phyloP scores from a whole-genome alignment of 768 basidiomycete genomes.

The Lenzites betulinus region DNA sequence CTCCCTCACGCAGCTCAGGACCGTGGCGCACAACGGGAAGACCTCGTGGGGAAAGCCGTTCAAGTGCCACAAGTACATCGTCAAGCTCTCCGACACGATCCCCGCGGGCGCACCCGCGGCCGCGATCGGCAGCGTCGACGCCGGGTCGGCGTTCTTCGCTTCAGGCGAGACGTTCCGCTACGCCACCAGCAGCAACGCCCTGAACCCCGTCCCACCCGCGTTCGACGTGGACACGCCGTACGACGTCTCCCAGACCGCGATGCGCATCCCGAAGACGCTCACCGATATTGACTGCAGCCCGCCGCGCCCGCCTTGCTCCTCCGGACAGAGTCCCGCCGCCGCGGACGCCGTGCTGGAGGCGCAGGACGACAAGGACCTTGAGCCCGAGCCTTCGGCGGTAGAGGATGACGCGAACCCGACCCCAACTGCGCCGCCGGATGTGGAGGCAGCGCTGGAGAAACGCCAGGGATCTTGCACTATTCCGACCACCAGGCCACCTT shows the following conservation, averaged over 20 bases:
- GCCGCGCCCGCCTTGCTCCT: too few relatives aligned
- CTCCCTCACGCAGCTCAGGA: not conserved
- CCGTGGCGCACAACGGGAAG: not conserved
- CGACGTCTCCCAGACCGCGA: too few relatives aligned
- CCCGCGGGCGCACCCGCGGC: not conserved
- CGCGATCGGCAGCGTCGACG: slow-evolving; percentile 2
- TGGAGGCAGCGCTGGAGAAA: not conserved
- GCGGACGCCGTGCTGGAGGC: too few relatives aligned
- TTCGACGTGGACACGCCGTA: not conserved
- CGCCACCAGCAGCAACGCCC: not conserved
- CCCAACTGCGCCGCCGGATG: not conserved
- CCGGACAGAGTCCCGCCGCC: too few relatives aligned
- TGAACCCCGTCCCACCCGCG: not conserved
- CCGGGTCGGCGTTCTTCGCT: slow-evolving; percentile 2
- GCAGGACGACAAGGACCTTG: not conserved
- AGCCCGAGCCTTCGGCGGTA: not conserved
- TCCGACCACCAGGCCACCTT: not conserved
- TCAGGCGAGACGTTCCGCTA: not conserved
- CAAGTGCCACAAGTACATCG: slow-evolving; percentile 5
- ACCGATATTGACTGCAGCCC: too few relatives aligned
- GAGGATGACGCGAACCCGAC: not conserved
- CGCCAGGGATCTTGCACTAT: not conserved
- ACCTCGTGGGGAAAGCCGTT: not conserved
- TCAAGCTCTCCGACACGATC: not conserved
- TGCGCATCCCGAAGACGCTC: too few relatives aligned